Evolutionary conservation across 495 filamentous ascomycete genomes (phyloP).

Genomic region (Daldinia bambusicola): DNA sequence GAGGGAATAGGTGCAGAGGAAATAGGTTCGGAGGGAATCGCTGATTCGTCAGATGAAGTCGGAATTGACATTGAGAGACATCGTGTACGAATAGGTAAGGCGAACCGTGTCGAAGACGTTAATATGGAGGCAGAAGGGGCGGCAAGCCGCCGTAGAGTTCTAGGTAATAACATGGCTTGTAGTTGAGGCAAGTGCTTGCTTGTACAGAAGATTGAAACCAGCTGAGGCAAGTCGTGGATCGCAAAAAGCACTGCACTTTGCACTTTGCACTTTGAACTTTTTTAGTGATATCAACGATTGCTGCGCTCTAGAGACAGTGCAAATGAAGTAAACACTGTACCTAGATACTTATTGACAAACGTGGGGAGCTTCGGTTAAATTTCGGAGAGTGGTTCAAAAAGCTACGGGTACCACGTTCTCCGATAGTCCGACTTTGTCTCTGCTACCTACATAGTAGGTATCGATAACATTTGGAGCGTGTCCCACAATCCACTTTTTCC

Average conservation of each 20-base stretch:
- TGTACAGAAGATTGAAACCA: not conserved
- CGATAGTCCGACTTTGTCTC: no score
- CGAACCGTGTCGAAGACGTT: slow-evolving; percentile 13
- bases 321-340: not conserved
- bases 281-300: slow-evolving; percentile 4
- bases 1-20: slow-evolving; percentile 2
- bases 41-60: slow-evolving; percentile 5
- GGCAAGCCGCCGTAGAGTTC: slow-evolving; percentile 27
- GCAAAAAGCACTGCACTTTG: not conserved
- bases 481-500: slow-evolving; percentile 38
- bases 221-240: not conserved
- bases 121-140: slow-evolving; percentile 21
- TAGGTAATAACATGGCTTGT: slow-evolving; percentile 27
- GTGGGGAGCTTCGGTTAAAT: slow-evolving; percentile 17
- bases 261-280: slow-evolving; percentile 14
- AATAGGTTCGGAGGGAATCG: slow-evolving; percentile 14
- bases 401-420: no score
- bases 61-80: slow-evolving; percentile 17
- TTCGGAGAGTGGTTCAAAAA: slow-evolving; percentile 8
- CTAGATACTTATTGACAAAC: not conserved
- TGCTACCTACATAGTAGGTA: not conserved
- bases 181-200: not conserved
- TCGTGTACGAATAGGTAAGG: slow-evolving; percentile 20
- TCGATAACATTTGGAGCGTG: slow-evolving; percentile 14
- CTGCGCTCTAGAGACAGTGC: not conserved